Percentiles rank a stretch among this genome's conserved stretches.
phyloP scores from a whole-genome alignment of 2,329 filamentous ascomycete genomes.

The Emericellopsis cladophorae region DNA sequence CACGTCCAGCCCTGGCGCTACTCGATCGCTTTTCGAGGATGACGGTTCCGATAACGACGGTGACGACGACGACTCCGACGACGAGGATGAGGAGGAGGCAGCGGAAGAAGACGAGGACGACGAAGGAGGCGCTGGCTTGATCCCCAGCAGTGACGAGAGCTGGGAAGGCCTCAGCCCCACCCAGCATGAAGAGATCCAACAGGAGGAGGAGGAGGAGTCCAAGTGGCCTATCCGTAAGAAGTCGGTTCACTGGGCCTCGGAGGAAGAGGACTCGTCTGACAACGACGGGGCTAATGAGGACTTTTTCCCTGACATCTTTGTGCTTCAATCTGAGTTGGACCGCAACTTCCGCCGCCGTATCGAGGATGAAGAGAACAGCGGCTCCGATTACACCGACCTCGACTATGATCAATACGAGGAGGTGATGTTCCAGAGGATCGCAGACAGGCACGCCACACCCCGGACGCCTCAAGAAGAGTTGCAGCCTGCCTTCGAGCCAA shows the following conservation, averaged over 20 bases:
- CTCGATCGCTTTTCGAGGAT: conserved; percentile 33
- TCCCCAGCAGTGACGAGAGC: conserved; percentile 15
- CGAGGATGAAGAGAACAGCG: conserved; percentile 51
- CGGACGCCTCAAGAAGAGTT: not conserved
- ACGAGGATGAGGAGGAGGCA: conserved; percentile 25
- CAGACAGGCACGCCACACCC: conserved; percentile 7
- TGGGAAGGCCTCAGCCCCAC: conserved; percentile 45
- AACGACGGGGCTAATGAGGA: conserved; percentile 29
- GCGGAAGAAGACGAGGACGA: conserved; percentile 20
- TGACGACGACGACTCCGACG: conserved; percentile 20
- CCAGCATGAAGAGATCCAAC: conserved; percentile 18
- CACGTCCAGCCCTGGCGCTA: conserved; percentile 26
- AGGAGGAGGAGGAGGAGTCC: conserved; percentile 20
- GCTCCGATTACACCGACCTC: conserved; percentile 24
- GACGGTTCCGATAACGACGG: conserved; percentile 24
- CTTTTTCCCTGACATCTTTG: conserved; percentile 61
- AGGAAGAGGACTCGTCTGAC: conserved; percentile 10
- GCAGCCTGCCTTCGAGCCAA: no score
- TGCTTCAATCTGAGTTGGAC: conserved; percentile 62
- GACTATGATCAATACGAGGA: conserved; percentile 37
- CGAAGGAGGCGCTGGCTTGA: conserved; percentile 26
- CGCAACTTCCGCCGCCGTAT: conserved; percentile 62
- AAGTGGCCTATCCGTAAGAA: no score
- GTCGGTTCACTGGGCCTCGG: not conserved
- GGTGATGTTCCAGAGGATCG: conserved; percentile 24